Percentiles rank a stretch among this genome's conserved stretches.
phyloP scores from a whole-genome alignment of 345 rosid genomes.

The Salix exigua region DNA sequence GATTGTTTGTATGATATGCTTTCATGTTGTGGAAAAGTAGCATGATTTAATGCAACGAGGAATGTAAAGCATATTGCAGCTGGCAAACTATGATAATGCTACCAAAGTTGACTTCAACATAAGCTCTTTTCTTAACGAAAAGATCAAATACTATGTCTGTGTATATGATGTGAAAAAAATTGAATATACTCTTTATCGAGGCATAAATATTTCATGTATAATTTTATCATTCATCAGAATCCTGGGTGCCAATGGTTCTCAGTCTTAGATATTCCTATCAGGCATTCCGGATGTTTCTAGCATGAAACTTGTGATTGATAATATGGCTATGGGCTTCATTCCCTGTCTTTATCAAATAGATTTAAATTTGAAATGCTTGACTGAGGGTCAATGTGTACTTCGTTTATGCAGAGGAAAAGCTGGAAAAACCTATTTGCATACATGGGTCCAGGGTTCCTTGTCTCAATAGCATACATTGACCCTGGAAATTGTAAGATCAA shows the following conservation, averaged over 20 bases:
- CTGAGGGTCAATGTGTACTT: not conserved
- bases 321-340: not conserved
- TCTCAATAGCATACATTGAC: conserved; percentile 91
- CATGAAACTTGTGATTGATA: not conserved
- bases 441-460: conserved; percentile 94
- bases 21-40: too few relatives aligned
- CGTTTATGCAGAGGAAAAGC: conserved; percentile 62
- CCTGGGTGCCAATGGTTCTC: not conserved
- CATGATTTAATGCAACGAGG: too few relatives aligned
- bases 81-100: too few relatives aligned
- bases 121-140: too few relatives aligned
- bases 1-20: too few relatives aligned
- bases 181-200: too few relatives aligned
- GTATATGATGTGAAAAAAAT: too few relatives aligned
- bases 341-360: not conserved
- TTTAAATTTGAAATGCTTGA: not conserved
- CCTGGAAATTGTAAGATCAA: conserved; percentile 86
- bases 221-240: too few relatives aligned
- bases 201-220: too few relatives aligned
- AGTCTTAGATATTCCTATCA: not conserved
- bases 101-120: too few relatives aligned
- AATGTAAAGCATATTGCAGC: too few relatives aligned
- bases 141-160: too few relatives aligned
- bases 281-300: not conserved
- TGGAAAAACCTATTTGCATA: conserved; percentile 92